Conservation (phyloP, 2,329 filamentous ascomycete genomes). For the Trichophyton verrucosum region DNA sequence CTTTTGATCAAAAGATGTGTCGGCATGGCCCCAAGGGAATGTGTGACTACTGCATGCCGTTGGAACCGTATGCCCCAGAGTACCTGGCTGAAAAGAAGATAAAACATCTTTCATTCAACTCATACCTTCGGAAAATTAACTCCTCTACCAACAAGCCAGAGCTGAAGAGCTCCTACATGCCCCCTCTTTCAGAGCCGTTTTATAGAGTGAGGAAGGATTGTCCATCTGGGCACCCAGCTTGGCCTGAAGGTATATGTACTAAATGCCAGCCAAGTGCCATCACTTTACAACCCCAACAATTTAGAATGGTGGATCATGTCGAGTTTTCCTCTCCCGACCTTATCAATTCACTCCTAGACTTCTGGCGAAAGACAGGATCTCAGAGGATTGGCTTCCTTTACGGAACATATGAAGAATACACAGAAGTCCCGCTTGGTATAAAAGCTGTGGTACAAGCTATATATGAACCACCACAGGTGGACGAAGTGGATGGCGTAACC, state of each 20-base stretch:
- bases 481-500: constrained; percentile 79
- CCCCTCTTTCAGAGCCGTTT: constrained; percentile 82
- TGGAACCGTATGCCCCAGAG: constrained; percentile 82
- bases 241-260: constrained; percentile 93
- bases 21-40: constrained; percentile 92
- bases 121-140: constrained; percentile 88
- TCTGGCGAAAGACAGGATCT: constrained; percentile 77
- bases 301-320: constrained; percentile 96
- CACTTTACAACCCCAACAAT: constrained; percentile 82
- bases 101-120: constrained; percentile 95
- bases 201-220: constrained; percentile 82
- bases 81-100: constrained; percentile 95
- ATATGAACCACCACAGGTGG: constrained; percentile 85
- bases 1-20: constrained; percentile 73
- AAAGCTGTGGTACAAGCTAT: constrained; percentile 96
- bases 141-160: constrained; percentile 93
- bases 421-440: constrained; percentile 80
- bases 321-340: constrained; percentile 79
- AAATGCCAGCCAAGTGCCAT: constrained; percentile 98
- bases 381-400: constrained; percentile 87
- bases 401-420: constrained; percentile 79
- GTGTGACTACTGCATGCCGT: constrained; percentile 97
- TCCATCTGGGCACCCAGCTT: constrained; percentile 81
- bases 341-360: constrained; percentile 80
- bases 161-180: constrained; percentile 86